Evolutionary conservation across 495 filamentous ascomycete species (phyloP).

Genomic region (Penicillium tannophilum): DNA sequence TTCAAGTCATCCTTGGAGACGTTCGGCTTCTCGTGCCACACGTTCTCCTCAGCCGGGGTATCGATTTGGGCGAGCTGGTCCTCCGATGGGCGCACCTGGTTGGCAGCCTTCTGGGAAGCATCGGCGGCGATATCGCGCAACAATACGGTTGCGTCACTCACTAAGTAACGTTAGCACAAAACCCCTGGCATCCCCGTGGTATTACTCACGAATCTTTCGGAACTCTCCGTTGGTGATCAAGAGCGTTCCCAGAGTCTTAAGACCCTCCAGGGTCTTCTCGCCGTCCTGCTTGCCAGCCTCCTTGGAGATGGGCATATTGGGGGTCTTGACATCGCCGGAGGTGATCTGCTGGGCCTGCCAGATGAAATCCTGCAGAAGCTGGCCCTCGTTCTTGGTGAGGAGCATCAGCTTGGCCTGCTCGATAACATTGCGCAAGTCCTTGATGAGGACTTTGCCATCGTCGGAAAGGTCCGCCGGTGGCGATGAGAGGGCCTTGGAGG

Average conservation of each 20-base stretch:
- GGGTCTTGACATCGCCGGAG: constrained; percentile 58
- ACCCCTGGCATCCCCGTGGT: background rate
- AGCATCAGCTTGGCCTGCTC: constrained; percentile 84
- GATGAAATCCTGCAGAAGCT: constrained; percentile 94
- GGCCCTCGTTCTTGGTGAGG: constrained; percentile 94
- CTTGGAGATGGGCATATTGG: constrained; percentile 70
- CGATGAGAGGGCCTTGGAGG: constrained; percentile 62
- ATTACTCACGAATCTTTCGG: constrained; percentile 79
- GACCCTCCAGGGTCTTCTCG: constrained; percentile 77
- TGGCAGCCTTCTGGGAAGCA: constrained; percentile 80
- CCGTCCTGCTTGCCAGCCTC: constrained; percentile 78
- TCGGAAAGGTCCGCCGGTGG: constrained; percentile 79
- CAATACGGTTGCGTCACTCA: constrained; percentile 83
- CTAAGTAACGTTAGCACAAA: constrained; percentile 39
- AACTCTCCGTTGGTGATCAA: constrained; percentile 97
- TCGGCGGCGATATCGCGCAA: constrained; percentile 90
- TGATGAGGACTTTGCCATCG: constrained; percentile 77
- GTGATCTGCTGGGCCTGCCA: constrained; percentile 81
- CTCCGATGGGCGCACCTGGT: constrained; percentile 72
- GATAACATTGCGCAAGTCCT: constrained; percentile 79
- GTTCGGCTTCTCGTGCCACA: constrained; percentile 89
- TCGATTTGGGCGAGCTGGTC: constrained; percentile 80
- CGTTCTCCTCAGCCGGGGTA: constrained; percentile 80
- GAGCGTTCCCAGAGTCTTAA: constrained; percentile 84
- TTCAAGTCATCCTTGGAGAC: constrained; percentile 71